Percentiles rank a stretch among this genome's conserved stretches.
Evolutionary conservation across 805 yeast species (phyloP).

Genomic region (Pichia nanzhaoensis): DNA sequence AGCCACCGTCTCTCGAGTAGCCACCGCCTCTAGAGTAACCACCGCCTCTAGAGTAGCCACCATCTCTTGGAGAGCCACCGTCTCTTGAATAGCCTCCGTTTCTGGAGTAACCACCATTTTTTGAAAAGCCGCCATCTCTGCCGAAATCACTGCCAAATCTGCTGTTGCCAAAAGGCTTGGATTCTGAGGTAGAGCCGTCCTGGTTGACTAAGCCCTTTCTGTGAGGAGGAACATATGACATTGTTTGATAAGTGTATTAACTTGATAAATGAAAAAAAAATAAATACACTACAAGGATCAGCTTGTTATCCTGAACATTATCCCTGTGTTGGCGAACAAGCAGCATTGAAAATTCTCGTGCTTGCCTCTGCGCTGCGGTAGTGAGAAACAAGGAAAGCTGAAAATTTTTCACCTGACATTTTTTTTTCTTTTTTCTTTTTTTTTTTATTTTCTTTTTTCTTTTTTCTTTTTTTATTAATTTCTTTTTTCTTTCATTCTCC

Average conservation of each 20-base stretch:
- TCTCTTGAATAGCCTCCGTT: constrained; percentile 24
- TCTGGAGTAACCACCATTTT: constrained; percentile 26
- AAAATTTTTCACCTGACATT: not conserved
- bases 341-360: too few species aligned
- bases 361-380: too few species aligned
- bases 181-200: constrained; percentile 1
- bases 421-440: not conserved
- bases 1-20: constrained; percentile 21
- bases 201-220: constrained; percentile 28
- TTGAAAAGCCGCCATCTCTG: constrained; percentile 28
- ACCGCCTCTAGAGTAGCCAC: constrained; percentile 21
- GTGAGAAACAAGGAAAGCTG: not conserved
- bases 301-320: too few species aligned
- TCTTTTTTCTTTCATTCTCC: too few species aligned
- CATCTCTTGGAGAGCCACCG: constrained; percentile 26
- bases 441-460: not conserved
- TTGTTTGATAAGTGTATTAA: constrained; percentile 7
- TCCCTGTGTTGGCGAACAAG: too few species aligned
- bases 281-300: too few species aligned
- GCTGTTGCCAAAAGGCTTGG: not conserved
- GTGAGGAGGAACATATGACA: constrained; percentile 46
- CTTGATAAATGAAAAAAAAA: not conserved
- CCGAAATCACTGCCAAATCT: constrained; percentile 21
- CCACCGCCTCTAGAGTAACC: constrained; percentile 15
- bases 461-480: too few species aligned